Base-by-base conservation (phyloP, 2,329 filamentous ascomycete genomes). In the Claviceps sp. region DNA sequence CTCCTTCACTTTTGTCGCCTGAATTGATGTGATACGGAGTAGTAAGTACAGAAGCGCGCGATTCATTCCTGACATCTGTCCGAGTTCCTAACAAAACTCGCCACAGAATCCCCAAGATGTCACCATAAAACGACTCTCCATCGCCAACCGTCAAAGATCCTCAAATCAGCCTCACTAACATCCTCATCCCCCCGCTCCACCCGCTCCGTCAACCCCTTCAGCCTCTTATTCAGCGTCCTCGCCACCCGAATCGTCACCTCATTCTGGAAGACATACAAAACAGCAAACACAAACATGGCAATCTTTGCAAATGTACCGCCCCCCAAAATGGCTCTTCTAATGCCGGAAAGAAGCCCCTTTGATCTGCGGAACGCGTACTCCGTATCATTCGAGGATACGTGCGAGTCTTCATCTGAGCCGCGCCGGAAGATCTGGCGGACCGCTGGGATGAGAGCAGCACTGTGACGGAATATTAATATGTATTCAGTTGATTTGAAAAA, bases 261-360 rank as follows among this genome's bases (percentile, higher is more conserved):
- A 60, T 77, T 79, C 58, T 74, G 72, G 55, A 81, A 81, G 13
- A 81, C 71, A 60, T 78, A 80, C 41, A 81, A 64, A 20, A 78
- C 73, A 2, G 76, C 73, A 55, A 80, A 74, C 2, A 81, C 75
- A 37, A 81, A 72, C 56, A 77, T 72, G 8, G 73, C 73, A 9
- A 79, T 55, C 38, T 71, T 72, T 1, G 76, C 76, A 26, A 78
- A 61, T 2, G 69, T 61, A 14, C 72, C 71, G 14, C 67, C 68
- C 4, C 74, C 70, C 9, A 70, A 64, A 1, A 76, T 61, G 6
- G 70, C 67, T 46, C 67, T 63, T 51, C 73, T 67, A 59, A 81
- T 76, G 50, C 76, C 71, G 3, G 69, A 58, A 30, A 80, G 63
- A 4, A 81, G 69, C 2, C 69, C 67, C 61, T 72, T 72, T 62